Base-by-base conservation (phyloP, 306 rosid genomes). In the Quillaja saponaria region DNA sequence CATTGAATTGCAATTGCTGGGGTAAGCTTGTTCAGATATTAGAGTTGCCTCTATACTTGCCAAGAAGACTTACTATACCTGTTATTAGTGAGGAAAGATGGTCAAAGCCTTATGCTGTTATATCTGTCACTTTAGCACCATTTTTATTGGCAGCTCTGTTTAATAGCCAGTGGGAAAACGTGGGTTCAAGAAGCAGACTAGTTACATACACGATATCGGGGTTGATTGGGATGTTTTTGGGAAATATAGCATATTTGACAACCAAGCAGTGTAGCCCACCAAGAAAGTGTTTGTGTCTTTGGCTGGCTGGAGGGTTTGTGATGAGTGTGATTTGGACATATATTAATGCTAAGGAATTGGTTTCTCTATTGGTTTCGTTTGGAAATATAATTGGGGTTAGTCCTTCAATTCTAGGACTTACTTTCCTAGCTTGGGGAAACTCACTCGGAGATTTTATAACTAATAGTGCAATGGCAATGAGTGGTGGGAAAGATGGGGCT, bases 371-470 rank as follows among this genome's bases (percentile, higher is more conserved):
- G 72, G 73, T 80, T 13, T 79, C 97, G 10, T 60, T 85, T 41
- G 95, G 96, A 18, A 68, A 61, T 49, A 83, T 88, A 58, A 62
- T 79, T 62, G 96, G 95, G 33, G 75, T 91, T 6, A 86, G 74
- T 67, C 97, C 97, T 45, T 86, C 97, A 38, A 74, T 86, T 5
- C 66, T 91, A 14, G 97, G 96, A 41, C 76, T 88, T 3, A 88
- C 97, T 13, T 77, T 88, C 18, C 92, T 91, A 11, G 97, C 97
- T 0, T 91, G 97, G 97, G 97, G 97, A 0, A 91, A 91, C 73
- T 91, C 97, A 15, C 71, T 91, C 6, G 86, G 95, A 14, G 95
- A 90, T 50, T 68, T 90, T 63, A 80, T 90, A 16, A 77, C 97
- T 15, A 87, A 90, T 69, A 55, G 76, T 31, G 81, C 95, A 1